A percentile compares a stretch with the other conserved stretches of the same genome.
Evolutionary conservation across 345 rosid species (phyloP).

Genomic region (Mallotus nudiflorus): DNA sequence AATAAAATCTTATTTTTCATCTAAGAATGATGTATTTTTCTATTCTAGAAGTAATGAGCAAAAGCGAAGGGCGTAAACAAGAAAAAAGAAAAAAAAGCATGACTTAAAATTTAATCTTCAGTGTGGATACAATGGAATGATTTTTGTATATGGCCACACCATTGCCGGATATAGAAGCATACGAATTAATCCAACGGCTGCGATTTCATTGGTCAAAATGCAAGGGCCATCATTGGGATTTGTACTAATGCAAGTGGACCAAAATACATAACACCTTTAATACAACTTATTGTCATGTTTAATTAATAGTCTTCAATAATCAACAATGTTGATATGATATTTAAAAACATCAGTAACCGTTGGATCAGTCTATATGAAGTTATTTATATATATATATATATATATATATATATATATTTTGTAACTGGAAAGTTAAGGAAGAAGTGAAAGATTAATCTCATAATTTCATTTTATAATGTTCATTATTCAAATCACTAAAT

Average conservation of each 20-base stretch:
- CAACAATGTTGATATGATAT: no score
- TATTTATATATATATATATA: no score
- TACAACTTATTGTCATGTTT: neutral
- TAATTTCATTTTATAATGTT: no score
- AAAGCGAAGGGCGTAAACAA: neutral
- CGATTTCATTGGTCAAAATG: slow-evolving; percentile 3
- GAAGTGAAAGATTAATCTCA: no score
- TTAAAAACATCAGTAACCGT: no score
- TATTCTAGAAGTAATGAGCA: neutral
- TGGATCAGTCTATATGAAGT: no score
- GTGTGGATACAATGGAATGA: no score
- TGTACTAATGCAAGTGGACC: slow-evolving; percentile 10
- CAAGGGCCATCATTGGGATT: neutral
- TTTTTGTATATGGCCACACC: neutral
- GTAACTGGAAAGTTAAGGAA: no score
- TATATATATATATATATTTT: no score
- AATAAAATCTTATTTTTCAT: neutral
- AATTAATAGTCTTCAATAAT: neutral
- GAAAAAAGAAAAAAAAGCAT: neutral
- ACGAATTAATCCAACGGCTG: neutral
- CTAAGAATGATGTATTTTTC: neutral
- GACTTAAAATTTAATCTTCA: no score
- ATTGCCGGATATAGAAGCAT: neutral
- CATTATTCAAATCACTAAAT: no score
- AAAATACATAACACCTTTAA: neutral